Evolutionary conservation across 805 yeast genomes (phyloP).

Genomic region (Kockiozyma suomiensis): DNA sequence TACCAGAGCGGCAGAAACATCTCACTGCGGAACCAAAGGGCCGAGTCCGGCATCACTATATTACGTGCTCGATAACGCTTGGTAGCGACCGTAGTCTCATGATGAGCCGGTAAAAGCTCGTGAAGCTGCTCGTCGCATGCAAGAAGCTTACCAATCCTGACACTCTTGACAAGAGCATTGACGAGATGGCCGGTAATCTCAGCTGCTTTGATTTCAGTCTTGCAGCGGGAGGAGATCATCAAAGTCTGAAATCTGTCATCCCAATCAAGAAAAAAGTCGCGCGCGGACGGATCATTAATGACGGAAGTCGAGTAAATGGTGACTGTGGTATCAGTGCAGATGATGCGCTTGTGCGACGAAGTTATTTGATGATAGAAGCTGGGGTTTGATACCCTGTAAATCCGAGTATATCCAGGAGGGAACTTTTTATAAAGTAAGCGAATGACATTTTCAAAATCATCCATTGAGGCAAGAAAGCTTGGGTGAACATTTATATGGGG

Average conservation of each 20-base stretch:
- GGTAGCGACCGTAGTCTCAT: background rate
- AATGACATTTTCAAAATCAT: background rate
- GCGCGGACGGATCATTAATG: background rate
- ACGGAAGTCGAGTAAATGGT: background rate
- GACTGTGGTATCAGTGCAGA: background rate
- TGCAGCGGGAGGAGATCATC: background rate
- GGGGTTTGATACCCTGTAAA: too few species aligned
- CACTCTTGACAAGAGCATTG: slow-evolving; percentile 1
- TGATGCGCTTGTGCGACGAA: background rate
- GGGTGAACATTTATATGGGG: background rate
- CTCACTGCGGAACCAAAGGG: slow-evolving; percentile 5
- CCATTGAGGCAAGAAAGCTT: background rate
- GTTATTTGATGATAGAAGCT: background rate
- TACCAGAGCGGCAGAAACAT: slow-evolving; percentile 3
- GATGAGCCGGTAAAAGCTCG: background rate
- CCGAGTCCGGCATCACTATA: background rate
- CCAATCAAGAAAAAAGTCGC: background rate
- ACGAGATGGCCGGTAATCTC: background rate
- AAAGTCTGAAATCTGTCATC: slow-evolving; percentile 4
- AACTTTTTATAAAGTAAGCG: background rate
- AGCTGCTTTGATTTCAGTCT: background rate
- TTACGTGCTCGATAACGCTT: background rate
- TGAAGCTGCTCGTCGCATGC: background rate
- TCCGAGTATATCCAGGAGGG: background rate
- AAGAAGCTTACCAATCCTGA: background rate